phyloP scores from a whole-genome alignment of 164 flowering plant species.

The Chimonanthus salicifolius region DNA sequence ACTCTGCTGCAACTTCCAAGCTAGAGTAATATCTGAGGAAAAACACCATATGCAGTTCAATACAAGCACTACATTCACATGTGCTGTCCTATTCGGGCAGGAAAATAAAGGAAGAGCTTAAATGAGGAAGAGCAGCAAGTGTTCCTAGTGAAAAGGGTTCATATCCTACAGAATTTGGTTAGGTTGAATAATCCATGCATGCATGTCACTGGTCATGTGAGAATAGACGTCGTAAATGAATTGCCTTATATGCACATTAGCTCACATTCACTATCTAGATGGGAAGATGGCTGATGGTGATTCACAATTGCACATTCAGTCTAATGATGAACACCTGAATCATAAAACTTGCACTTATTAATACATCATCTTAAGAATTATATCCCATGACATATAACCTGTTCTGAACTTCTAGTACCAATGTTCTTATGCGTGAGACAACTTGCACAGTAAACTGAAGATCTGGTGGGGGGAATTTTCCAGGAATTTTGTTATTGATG shows the following conservation, averaged over 20 bases:
- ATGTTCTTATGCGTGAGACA: too few species aligned
- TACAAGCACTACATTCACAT: not conserved
- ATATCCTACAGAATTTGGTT: not conserved
- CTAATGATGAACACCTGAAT: too few species aligned
- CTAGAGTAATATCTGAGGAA: conserved; percentile 72
- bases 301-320: too few species aligned
- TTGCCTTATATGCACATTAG: not conserved
- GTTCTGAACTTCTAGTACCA: too few species aligned
- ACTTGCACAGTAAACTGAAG: too few species aligned
- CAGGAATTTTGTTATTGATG: too few species aligned
- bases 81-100: not conserved
- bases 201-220: not conserved
- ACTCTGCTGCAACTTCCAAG: conserved; percentile 96
- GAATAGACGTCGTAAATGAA: not conserved
- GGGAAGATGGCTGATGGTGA: too few species aligned
- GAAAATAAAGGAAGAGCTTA: not conserved
- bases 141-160: not conserved
- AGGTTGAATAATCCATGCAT: not conserved
- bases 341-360: too few species aligned
- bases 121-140: not conserved
- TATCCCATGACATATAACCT: too few species aligned
- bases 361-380: too few species aligned
- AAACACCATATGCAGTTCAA: conserved; percentile 4
- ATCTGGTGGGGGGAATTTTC: too few species aligned
- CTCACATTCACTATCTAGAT: not conserved